Base-by-base conservation (phyloP, 805 yeast genomes). In the Wickerhamiella australiensis region DNA sequence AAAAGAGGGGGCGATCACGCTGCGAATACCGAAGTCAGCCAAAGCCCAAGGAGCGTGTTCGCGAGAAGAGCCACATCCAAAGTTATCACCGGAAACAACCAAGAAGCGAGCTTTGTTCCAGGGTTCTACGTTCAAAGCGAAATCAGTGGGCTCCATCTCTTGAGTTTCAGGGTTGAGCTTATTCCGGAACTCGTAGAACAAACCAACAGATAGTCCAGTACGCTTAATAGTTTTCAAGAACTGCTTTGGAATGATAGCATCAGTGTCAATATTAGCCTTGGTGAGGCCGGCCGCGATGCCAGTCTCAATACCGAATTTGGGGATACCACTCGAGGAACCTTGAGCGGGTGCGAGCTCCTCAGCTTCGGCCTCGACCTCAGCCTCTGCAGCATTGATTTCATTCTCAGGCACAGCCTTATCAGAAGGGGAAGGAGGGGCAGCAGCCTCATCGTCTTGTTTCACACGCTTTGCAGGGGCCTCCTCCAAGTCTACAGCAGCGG, bases 11-110 rank as follows among this genome's bases (percentile, higher is more conserved):
- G 97, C 97, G 66, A 92, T 88, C 62, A 92, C 84, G 55, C 90
- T 82, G 67, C 84, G 82, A 67, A 92, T 87, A 68, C 98, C 98
- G 62, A 92, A 92, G 69, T 92, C 98, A 61, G 87, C 88, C 57
- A 92, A 75, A 1, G 98, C 97, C 98, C 98, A 92, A 52, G 98
- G 97, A 29, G 98, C 98, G 63, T 92, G 98, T 68, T 92, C 98
- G 76, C 98, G 85, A 1, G 96, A 88, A 37, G 96, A 88, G 61
- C 98, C 98, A 73, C 98, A 92, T 57, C 98, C 98, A 65, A 92
- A 92, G 74, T 92, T 92, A 65, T 85, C 94, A 66, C 98, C 98
- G 40, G 94, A 79, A 53, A 87, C 95, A 58, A 90, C 82, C 57
- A 92, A 72, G 58, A 90, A 81, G 67, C 83, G 80, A 18, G 97